Base-by-base conservation (phyloP, 23 red algal species). In the Gracilaria caudata region DNA sequence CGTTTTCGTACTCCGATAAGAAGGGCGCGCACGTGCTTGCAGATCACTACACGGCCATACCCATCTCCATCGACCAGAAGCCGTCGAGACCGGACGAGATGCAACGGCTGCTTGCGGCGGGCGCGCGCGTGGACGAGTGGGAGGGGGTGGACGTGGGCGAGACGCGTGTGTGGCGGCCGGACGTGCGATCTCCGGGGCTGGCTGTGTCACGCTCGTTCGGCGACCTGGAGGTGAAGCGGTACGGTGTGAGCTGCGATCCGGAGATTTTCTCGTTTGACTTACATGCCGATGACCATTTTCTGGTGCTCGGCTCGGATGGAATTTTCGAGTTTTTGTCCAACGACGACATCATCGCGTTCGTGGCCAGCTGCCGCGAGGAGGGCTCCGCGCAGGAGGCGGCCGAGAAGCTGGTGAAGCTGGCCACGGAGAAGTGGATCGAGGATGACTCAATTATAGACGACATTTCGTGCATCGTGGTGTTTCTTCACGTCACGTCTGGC, bases 191-290 rank as follows among this genome's bases (percentile, higher is more conserved):
- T n/a, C 95, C 95, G 23, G 95, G 95, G 0, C 90, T 98, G 9
- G 95, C 95, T 25, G 87, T 98, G 64, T 91, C 89, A 17, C 89
- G 95, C 45, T 91, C 95, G 7, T 98, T 98, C 68, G 95, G 95
- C 51, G 95, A 98, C 46, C 60, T 88, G 4, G 49, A 94, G 30
- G 84, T 98, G 8, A 89, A 94, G 49, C 77, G 73, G 40, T 84
- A 94, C 36, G 95, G 95, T 36, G 95, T 98, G 26, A 98, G 12
- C 32, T 73, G 79, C 60, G 53, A 81, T 43, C 90, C 90, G 30
- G 95, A 98, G 61, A 47, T 98, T 33, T 88, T 65, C 71, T 66
- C 84, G 14, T 49, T 98, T 7, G 47, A 39, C 30, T 59, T 98
- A 23, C 57, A 87, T 51, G 33, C 40, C 21, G 83, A 75, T 43